These are phyloP conservation scores for Elaeis guineensis DNA, from an alignment of 176 grass and related monocot genomes.

Conservation along the genomic window DNA sequence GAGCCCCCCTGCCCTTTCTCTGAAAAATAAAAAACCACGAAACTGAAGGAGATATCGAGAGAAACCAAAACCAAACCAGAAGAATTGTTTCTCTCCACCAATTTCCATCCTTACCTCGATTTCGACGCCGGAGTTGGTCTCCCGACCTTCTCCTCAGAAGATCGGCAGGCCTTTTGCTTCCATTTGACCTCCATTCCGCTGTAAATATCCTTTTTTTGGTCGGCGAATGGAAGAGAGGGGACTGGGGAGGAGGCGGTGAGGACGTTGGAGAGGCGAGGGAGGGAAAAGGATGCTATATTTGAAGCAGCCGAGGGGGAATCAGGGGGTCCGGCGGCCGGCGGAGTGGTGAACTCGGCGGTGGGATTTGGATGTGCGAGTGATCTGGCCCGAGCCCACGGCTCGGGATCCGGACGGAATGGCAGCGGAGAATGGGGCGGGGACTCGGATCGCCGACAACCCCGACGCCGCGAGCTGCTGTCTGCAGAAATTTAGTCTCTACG, in stretches of 20 bases:
- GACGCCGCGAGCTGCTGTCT: constrained; percentile 5
- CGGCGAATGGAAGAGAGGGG: neutral
- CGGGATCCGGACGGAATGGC: constrained; percentile 27
- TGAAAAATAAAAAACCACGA: neutral
- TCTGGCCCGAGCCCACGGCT: constrained; percentile 18
- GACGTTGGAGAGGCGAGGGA: neutral
- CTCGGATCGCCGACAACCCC: constrained; percentile 8
- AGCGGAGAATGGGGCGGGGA: neutral
- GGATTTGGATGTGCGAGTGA: constrained; percentile 17
- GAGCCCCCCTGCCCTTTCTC: neutral
- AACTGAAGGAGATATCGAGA: neutral
- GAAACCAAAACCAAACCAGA: too few species aligned
- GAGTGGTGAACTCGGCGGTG: neutral
- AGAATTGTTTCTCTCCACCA: too few species aligned
- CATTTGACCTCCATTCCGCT: neutral
- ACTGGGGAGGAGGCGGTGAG: neutral
- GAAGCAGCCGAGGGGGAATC: constrained; percentile 11
- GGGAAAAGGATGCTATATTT: constrained; percentile 6
- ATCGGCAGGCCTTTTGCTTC: neutral
- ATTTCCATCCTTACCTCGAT: too few species aligned
- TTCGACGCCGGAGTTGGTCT: too few species aligned
- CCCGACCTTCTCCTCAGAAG: neutral
- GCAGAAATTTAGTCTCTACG: constrained; percentile 12
- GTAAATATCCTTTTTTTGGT: neutral
- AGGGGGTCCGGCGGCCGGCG: constrained; percentile 1